Base-by-base conservation (phyloP, 495 filamentous ascomycete species). In the Xylaria bambusicola region DNA sequence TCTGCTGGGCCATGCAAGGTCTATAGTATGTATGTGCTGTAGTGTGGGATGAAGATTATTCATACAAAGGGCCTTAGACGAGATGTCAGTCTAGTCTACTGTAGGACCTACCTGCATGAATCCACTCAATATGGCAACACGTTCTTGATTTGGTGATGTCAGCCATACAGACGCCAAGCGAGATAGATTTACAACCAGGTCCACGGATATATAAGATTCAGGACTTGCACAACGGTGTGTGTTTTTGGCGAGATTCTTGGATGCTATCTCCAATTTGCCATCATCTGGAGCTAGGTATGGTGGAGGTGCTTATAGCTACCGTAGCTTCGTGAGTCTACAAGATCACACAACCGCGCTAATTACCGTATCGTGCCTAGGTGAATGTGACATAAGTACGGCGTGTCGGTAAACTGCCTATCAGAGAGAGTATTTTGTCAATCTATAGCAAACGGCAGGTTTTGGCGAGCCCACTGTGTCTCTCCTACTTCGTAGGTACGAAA, bases 101-200 rank as follows among this genome's bases (percentile, higher is more conserved):
- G 15, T 40, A 48, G 31, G 31, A 35, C 44, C 31, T 57, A n/a
- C 54, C 31, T 57, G 23, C 54, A 57, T 46, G 36, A 35, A 20
- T 36, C 33, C 23, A 29, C 42, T 31, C 54, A 56, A 40, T n/a
- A 18, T 29, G 55, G 26, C 33, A 17, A 29, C 35, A 24, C n/a
- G 50, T 35, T 27, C 50, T 53, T 2, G 46, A 51, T 58, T 46
- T 51, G 46, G 47, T 58, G 56, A 58, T 58, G 56, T 50, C 46
- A 45, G 35, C 13, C 35, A 54, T 42, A 36, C 51, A 21, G 31
- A 36, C 12, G 51, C 51, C 36, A 54, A 54, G 52, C 24, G 9
- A 13, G 9, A 13, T 20, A 15, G 26, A 23, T 33, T 26, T 33
- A 27, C 23, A 24, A 42, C 52, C n/a, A 15, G 24, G 21, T 8